These are phyloP conservation scores for Amauroascus niger DNA, from an alignment of 2,329 filamentous ascomycete species.

Conservation along the genomic window DNA sequence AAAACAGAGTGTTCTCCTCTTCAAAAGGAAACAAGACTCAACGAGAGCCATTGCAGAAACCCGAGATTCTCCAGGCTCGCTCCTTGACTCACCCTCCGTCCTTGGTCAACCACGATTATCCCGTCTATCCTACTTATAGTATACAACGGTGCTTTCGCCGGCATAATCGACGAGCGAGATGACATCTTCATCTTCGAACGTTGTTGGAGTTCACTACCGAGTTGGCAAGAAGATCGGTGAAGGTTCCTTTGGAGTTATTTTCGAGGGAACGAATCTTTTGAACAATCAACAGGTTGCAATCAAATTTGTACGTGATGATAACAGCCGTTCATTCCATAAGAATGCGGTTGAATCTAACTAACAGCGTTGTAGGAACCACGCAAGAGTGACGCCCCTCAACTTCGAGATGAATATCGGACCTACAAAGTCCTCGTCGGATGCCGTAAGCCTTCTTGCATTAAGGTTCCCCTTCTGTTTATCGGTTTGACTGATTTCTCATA, in stretches of 20 bases:
- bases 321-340: background rate
- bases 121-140: background rate
- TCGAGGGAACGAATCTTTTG: conserved; percentile 94
- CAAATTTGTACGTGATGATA: conserved; percentile 72
- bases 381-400: conserved; percentile 95
- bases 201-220: conserved; percentile 96
- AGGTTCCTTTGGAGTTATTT: conserved; percentile 96
- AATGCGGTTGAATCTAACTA: conserved; percentile 13
- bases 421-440: conserved; percentile 99
- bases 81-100: background rate
- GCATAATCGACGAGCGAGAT: conserved; percentile 41
- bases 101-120: background rate
- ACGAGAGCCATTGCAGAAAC: background rate
- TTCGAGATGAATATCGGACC: conserved; percentile 96
- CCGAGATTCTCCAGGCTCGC: background rate
- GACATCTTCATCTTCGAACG: conserved; percentile 87
- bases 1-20: background rate
- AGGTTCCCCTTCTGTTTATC: background rate
- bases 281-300: conserved; percentile 99
- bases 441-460: conserved; percentile 60
- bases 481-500: conserved; percentile 32
- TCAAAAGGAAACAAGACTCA: background rate
- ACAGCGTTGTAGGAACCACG: conserved; percentile 66
- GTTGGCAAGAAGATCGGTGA: conserved; percentile 99
- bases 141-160: background rate